Evolutionary conservation across 1,139 yeast genomes (phyloP), one percentile per base, ranked within the genome.

Genomic region (Kodamaea alishanica): DNA sequence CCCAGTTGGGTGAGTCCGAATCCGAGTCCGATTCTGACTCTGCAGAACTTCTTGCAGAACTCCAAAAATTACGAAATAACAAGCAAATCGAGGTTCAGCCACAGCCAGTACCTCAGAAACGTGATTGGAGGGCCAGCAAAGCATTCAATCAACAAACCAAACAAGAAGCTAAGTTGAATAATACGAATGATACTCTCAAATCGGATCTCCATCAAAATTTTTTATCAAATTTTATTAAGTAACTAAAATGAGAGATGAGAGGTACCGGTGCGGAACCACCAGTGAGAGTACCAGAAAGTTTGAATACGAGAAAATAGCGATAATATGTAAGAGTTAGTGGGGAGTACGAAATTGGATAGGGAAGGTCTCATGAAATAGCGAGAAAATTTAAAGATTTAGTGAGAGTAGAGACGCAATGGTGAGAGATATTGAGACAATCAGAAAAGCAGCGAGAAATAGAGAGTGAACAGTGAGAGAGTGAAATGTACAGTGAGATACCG

Each of bases 131-230:
- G 50, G 73, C 67, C 8, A 73, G 71, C 27, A 70, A 81, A 1
- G 63, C 73, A 0, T 65, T 69, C 54, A 68, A 65, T 44, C 65
- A 66, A 36, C 63, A 66, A 33, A 47, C 53, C 24, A 46, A 47
- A n/a, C 49, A 55, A 27, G 37, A 44, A 6, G 47, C 52, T 26
- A 28, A n/a, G 40, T 48, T 8, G 46, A 52, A n/a, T 40, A 49
- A 22, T 81, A 73, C 84, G 15, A 85, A 84, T 44, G 86, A 86
- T 51, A 67, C 86, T 43, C 58, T 84, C 20, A 67, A 79, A 38
- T 83, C 92, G 5, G 83, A 82, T 20, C 78, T 76, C 49, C 96
- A 89, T 56, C 71, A 77, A 46, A 73, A 78, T 44, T 88, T 89
- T 54, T 63, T 89, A 62, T 72, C 80, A 41, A 81, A 79, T 51